A percentile compares a stretch with the other conserved stretches of the same genome.
Conservation (phyloP, 192 early-diverging fungal species). For the Diversispora eburnea region DNA sequence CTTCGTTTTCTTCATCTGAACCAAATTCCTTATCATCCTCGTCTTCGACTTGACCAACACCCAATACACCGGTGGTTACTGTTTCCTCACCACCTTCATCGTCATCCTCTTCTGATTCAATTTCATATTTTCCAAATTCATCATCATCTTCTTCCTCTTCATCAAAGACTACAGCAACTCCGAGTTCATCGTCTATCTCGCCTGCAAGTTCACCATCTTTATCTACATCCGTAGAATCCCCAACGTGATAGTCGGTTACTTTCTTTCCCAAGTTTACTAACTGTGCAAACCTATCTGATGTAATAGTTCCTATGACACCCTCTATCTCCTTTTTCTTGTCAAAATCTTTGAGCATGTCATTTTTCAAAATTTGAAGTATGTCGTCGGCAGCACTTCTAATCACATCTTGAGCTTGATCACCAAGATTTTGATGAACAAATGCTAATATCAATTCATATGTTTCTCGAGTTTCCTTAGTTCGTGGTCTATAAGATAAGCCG, state of each 20-base stretch:
- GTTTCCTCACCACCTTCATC: conserved; percentile 51
- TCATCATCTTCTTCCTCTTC: conserved; percentile 91
- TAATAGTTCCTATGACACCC: conserved; percentile 63
- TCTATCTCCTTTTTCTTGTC: conserved; percentile 88
- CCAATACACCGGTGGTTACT: conserved; percentile 36
- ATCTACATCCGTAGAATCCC: conserved; percentile 54
- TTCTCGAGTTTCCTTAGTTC: conserved; percentile 83
- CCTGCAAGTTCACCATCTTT: conserved; percentile 51
- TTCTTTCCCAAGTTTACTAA: conserved; percentile 91
- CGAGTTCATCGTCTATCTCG: conserved; percentile 80
- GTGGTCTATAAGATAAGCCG: conserved; percentile 79
- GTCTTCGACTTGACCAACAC: conserved; percentile 36
- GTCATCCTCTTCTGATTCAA: conserved; percentile 61
- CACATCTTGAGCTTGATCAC: conserved; percentile 88
- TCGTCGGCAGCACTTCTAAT: conserved; percentile 86
- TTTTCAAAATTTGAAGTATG: conserved; percentile 77
- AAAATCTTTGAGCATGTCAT: conserved; percentile 79
- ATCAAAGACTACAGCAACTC: conserved; percentile 95
- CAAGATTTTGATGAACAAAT: conserved; percentile 74
- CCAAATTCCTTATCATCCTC: conserved; percentile 52
- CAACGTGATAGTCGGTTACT: conserved; percentile 82
- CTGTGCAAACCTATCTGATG: conserved; percentile 79
- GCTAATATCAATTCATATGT: conserved; percentile 88
- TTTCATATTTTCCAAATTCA: conserved; percentile 62
- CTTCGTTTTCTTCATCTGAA: conserved; percentile 57